phyloP scores from a whole-genome alignment of 768 basidiomycete species.

The Tubosaeta sp. region DNA sequence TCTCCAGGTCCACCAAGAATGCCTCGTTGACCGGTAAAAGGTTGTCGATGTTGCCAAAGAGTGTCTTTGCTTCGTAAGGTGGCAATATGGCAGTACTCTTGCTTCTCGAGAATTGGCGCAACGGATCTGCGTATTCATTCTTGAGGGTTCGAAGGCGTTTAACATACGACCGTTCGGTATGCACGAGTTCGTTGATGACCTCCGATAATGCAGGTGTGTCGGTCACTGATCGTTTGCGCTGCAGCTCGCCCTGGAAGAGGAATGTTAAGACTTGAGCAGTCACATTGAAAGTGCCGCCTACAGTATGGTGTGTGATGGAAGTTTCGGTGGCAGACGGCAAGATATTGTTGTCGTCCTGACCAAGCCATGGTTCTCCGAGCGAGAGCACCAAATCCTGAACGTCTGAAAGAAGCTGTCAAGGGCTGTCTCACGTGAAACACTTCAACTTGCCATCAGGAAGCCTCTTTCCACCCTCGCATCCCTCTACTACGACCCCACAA shows the following conservation, averaged over 20 bases:
- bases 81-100: conserved; percentile 87
- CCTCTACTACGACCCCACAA: conserved; percentile 87
- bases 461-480: conserved; percentile 63
- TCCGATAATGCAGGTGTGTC: conserved; percentile 64
- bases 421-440: conserved; percentile 1
- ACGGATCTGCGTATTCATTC: conserved; percentile 84
- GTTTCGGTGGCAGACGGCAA: conserved; percentile 39
- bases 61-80: conserved; percentile 83
- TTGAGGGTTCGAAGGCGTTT: conserved; percentile 79
- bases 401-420: conserved; percentile 41
- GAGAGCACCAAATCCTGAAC: conserved; percentile 77
- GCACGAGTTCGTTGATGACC: conserved; percentile 80
- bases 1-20: conserved; percentile 79
- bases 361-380: conserved; percentile 61
- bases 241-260: conserved; percentile 20
- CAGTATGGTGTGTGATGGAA: conserved; percentile 37
- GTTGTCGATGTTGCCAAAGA: conserved; percentile 93
- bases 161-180: conserved; percentile 88
- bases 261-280: conserved; percentile 11
- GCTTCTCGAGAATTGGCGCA: conserved; percentile 78
- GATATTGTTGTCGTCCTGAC: conserved; percentile 46
- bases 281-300: conserved; percentile 31
- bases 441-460: conserved; percentile 57
- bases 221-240: conserved; percentile 56
- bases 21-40: conserved; percentile 86